phyloP scores from a whole-genome alignment of 139 green algal species.

The Penium margaritaceum region DNA sequence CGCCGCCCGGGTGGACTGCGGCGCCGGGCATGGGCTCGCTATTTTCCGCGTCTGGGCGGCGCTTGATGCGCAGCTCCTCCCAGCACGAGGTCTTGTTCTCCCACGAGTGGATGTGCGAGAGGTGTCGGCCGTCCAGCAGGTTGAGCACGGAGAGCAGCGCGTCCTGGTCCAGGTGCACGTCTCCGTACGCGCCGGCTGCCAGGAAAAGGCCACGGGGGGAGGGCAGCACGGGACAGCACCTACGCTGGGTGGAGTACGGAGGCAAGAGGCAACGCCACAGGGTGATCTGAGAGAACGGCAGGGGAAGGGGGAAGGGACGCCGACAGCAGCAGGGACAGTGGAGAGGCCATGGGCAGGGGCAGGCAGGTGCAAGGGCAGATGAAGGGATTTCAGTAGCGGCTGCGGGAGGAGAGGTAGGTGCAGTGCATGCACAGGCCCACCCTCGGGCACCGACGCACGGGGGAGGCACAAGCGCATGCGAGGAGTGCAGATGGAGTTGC shows the following conservation, averaged over 20 bases:
- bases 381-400: neutral
- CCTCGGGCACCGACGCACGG: no score
- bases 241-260: no score
- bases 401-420: no score
- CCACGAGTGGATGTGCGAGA: constrained; percentile 35
- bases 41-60: no score
- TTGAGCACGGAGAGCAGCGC: constrained; percentile 12
- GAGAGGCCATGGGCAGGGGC: neutral
- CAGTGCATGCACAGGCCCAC: no score
- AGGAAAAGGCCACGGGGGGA: neutral
- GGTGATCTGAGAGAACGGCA: neutral
- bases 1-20: no score
- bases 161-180: constrained; percentile 1
- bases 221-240: no score
- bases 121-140: constrained; percentile 28
- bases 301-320: neutral
- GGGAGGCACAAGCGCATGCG: no score
- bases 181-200: constrained; percentile 16
- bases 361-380: neutral
- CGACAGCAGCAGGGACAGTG: neutral
- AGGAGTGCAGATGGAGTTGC: neutral
- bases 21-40: no score
- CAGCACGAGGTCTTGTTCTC: no score
- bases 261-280: neutral
- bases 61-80: no score